Base-by-base conservation (phyloP, 345 rosid genomes). In the Aegle marmelos region DNA sequence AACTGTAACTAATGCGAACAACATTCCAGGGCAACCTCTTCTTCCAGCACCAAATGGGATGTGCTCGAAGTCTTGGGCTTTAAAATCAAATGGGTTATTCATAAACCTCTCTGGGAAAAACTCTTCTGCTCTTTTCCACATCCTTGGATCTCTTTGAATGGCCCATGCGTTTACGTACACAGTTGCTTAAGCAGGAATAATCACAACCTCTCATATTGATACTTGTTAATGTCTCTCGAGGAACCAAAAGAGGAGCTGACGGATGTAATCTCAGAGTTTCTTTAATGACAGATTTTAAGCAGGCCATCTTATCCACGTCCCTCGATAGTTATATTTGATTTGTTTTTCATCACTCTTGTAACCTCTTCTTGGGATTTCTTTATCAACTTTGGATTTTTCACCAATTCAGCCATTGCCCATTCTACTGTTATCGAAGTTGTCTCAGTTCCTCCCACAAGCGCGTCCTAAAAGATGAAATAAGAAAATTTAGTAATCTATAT, bases 121-220 rank as follows among this genome's bases (percentile, higher is more conserved):
- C 56, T 63, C 76, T 53, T 71, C 76, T 0, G 76, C 11, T 5
- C 41, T 24, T 63, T 71, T 76, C 76, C 81, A 72, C 3, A 25
- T 1, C 8, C 36, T 36, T 11, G 79, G 82, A 34, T 79, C 78
- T 3, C 78, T 74, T 1, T 79, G 82, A 31, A 79, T 79, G 34
- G 70, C 78, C 78, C 78, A 74, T 10, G 50, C 76, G 27, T 78
- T 71, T 8, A 70, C 41, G 1, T 61, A 34, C 11, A 78, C 76
- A 24, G 4, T 48, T 4, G 54, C 50, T 17, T 68, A 59, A 14
- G 56, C 24, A 67, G 82, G 82, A 74, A 79, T 69, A 34, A 34
- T 67, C 73, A 36, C 28, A 76, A 8, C 79, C 73, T 4, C 14
- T 7, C n/a, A 60, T 8, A 1, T 58, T 69, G 25, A 2, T 7